Conservation (phyloP, 2,329 filamentous ascomycete species). For the Dactylellina parvicollis region DNA sequence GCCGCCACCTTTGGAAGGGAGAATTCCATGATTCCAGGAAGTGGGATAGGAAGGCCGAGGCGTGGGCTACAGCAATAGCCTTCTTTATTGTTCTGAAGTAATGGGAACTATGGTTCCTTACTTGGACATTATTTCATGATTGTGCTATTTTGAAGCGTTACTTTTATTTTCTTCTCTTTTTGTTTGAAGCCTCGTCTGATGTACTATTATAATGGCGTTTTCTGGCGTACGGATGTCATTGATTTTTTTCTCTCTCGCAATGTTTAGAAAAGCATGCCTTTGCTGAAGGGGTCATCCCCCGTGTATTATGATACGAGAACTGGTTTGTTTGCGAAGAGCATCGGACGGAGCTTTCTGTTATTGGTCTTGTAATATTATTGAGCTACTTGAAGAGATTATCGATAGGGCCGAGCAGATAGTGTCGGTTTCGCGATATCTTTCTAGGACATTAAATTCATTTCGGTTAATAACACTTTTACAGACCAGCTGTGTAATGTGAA, state of each 20-base stretch:
- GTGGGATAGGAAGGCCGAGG: slow-evolving; percentile 12
- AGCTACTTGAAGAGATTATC: background rate
- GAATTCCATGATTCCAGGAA: slow-evolving; percentile 37
- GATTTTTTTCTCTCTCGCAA: background rate
- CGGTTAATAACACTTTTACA: background rate
- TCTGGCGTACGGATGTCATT: slow-evolving; percentile 24
- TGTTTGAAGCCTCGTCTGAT: slow-evolving; percentile 2
- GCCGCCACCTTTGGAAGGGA: slow-evolving; percentile 22
- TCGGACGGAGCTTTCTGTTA: background rate
- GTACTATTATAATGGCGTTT: slow-evolving; percentile 23
- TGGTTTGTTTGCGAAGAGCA: background rate
- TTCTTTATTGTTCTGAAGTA: background rate
- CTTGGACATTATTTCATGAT: background rate
- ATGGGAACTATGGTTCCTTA: background rate
- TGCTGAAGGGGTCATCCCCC: slow-evolving; percentile 8
- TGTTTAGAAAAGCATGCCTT: slow-evolving; percentile 7
- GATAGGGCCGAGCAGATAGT: slow-evolving; percentile 23
- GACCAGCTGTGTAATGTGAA: background rate
- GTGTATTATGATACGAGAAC: slow-evolving; percentile 9
- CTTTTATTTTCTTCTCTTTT: slow-evolving; percentile 7
- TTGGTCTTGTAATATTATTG: slow-evolving; percentile 37
- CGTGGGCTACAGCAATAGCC: slow-evolving; percentile 18
- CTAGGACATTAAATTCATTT: slow-evolving; percentile 1
- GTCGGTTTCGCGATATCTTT: slow-evolving; percentile 37
- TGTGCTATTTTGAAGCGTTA: background rate